Base-by-base conservation (phyloP, 257 asterid species). In the Coffea canephora region DNA sequence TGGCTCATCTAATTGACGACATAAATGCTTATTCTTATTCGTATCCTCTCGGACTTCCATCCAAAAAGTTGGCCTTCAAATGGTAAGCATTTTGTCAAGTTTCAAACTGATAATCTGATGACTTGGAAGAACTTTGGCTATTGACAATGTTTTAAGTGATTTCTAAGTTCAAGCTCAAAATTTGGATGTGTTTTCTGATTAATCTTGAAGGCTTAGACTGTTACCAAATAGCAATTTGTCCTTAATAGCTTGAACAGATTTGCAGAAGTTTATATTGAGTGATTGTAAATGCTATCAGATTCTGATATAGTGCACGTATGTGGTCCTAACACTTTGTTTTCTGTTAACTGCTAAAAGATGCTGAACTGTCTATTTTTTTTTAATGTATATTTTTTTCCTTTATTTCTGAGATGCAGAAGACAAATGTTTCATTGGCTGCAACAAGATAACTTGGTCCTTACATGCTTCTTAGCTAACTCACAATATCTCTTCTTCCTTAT, bases 11-110 rank as follows among this genome's bases (percentile, higher is more conserved):
- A 6, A 89, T 88, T 76, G 99, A 96, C 84, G 94, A 94, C 55
- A 85, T 87, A 82, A 96, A 96, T 92, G 94, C 95, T 77, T 96
- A 91, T 87, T 91, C 99, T 14, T 96, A 93, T 87, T 39, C 82
- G 78, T 93, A 86, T 85, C 99, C 99, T 2, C 80, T 82, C 59
- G 90, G 85, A 79, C 65, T 91, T 83, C 93, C 97, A 80, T 82
- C 93, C 21, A 81, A 87, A 55, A 91, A 94, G 79, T 86, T 84
- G 78, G 87, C 85, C 86, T 92, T 95, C 89, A 95, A 90, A 90
- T 95, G 99, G 99, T 93, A 85, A 83, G 87, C 68, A 34, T 49
- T 82, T 82, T 19, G 31, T 59, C 13, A 18, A 18, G 43, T 39
- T 39, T 66, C 75, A 52, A 34, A 39, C 69, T 41, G 21, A 49